Conservation (phyloP, 2,329 filamentous ascomycete genomes). For the Cercospora sp. region DNA sequence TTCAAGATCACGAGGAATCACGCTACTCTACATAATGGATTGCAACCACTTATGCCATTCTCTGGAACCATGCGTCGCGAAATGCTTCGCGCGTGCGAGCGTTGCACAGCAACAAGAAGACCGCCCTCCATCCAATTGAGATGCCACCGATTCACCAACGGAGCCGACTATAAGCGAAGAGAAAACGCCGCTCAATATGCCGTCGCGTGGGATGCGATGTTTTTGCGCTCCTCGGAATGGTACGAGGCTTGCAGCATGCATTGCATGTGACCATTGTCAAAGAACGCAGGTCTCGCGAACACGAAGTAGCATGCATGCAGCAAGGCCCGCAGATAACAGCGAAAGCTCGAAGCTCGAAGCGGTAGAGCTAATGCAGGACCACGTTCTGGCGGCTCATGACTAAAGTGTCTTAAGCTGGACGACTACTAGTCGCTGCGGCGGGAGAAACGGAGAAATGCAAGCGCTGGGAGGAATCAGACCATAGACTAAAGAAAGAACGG, state of each 20-base stretch:
- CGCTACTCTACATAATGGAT: background rate
- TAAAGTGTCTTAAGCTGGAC: background rate
- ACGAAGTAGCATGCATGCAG: background rate
- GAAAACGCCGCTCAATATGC: background rate
- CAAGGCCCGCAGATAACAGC: background rate
- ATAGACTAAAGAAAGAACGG: background rate
- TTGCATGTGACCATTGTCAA: background rate
- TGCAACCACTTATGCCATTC: background rate
- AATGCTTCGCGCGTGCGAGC: background rate
- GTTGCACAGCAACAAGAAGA: background rate
- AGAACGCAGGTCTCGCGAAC: background rate
- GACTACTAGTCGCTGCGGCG: background rate
- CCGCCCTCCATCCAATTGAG: background rate
- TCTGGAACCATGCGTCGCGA: background rate
- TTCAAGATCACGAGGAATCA: background rate
- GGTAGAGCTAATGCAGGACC: background rate
- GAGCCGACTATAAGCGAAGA: background rate
- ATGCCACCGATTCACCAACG: background rate
- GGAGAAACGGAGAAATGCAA: background rate
- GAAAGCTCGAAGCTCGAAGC: background rate
- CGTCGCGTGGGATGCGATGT: background rate
- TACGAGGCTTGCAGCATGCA: background rate
- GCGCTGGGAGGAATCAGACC: background rate
- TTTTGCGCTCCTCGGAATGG: background rate
- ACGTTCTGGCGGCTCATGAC: background rate